These are phyloP conservation scores for Davidsoniella neocaledoniae DNA, from an alignment of 2,329 filamentous ascomycete species.

Conservation along the genomic window DNA sequence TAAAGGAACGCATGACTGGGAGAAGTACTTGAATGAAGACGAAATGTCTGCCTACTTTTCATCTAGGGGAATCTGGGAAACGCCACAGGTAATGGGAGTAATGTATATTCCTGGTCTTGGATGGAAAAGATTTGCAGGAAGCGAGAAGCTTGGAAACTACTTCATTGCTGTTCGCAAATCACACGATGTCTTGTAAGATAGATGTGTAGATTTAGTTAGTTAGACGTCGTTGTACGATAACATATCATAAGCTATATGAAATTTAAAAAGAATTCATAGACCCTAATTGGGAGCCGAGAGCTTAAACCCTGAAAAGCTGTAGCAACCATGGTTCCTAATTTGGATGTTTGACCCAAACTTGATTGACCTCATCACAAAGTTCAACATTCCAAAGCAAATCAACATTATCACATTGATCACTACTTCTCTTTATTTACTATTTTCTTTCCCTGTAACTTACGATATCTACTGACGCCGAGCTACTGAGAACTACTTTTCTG, in stretches of 20 bases:
- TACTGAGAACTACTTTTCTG: no score
- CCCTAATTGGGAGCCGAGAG: not conserved
- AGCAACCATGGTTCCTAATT: not conserved
- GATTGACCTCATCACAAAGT: no score
- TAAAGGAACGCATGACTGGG: constrained; percentile 87
- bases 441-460: no score
- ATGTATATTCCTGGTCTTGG: constrained; percentile 81
- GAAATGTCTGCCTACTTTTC: constrained; percentile 49
- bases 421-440: no score
- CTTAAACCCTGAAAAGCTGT: not conserved
- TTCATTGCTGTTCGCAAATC: constrained; percentile 65
- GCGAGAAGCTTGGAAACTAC: constrained; percentile 85
- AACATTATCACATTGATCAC: no score
- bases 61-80: constrained; percentile 39
- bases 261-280: not conserved
- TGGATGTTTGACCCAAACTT: not conserved
- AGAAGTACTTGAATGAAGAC: constrained; percentile 78
- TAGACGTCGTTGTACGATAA: not conserved
- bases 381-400: no score
- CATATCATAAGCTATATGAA: not conserved
- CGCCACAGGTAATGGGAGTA: constrained; percentile 54
- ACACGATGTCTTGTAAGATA: constrained; percentile 2
- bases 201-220: not conserved
- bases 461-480: no score
- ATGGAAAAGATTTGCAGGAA: constrained; percentile 68